Conservation (phyloP, 495 filamentous ascomycete species). For the Entonaema liquescens region DNA sequence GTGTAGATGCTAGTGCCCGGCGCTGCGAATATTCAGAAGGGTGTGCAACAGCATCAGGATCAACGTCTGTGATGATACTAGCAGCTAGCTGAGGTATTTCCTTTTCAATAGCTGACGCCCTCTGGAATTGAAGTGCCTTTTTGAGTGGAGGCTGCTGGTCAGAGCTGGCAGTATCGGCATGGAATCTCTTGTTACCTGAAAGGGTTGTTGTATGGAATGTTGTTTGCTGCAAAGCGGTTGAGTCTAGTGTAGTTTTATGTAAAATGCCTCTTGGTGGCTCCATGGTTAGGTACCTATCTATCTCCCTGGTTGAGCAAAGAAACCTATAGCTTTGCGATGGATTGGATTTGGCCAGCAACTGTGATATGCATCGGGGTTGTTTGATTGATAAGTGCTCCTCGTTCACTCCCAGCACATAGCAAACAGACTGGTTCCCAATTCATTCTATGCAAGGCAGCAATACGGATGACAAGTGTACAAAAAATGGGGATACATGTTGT, state of each 20-base stretch:
- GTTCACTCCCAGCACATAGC: background rate
- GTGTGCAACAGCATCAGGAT: constrained; percentile 1
- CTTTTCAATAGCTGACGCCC: constrained; percentile 28
- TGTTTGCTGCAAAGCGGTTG: constrained; percentile 34
- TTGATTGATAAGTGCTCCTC: background rate
- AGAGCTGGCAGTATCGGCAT: constrained; percentile 19
- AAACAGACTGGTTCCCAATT: background rate
- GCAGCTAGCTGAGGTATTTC: constrained; percentile 45
- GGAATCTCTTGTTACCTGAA: constrained; percentile 34
- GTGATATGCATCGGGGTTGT: constrained; percentile 15
- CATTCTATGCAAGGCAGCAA: constrained; percentile 8
- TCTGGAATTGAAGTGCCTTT: constrained; percentile 38
- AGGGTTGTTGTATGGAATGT: constrained; percentile 36
- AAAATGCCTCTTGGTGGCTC: constrained; percentile 37
- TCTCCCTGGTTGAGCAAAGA: background rate
- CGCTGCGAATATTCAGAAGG: constrained; percentile 60
- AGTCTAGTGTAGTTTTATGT: constrained; percentile 43
- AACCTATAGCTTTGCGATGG: background rate
- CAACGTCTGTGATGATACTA: constrained; percentile 46
- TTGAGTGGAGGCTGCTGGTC: constrained; percentile 24
- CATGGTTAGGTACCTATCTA: constrained; percentile 24
- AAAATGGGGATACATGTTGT: background rate
- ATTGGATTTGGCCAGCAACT: background rate
- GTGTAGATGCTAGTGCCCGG: constrained; percentile 53
- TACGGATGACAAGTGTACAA: background rate